Evolutionary conservation across 306 rosid genomes (phyloP).

Genomic region (Fagus sylvatica): DNA sequence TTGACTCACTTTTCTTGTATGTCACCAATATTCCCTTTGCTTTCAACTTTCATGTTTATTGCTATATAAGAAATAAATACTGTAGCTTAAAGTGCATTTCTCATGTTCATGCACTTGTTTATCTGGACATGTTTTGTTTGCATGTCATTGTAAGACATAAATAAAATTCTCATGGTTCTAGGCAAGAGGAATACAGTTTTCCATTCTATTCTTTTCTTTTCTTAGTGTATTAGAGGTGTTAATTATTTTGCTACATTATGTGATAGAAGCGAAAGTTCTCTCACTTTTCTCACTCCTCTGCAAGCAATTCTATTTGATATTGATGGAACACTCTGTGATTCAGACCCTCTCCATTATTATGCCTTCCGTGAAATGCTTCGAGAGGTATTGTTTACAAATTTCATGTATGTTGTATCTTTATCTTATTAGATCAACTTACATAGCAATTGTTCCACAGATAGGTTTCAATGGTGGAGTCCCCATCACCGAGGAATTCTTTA

Average conservation of each 20-base stretch:
- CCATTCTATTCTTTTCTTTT: no score
- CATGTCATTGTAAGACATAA: no score
- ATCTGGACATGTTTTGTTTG: no score
- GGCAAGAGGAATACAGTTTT: no score
- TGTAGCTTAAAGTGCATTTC: no score
- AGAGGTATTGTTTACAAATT: conserved; percentile 26
- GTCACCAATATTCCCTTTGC: no score
- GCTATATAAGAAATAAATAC: no score
- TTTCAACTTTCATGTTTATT: no score
- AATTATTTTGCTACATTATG: background rate
- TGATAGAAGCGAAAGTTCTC: conserved; percentile 19
- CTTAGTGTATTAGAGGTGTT: background rate
- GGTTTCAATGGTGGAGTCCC: conserved; percentile 49
- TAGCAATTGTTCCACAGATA: conserved; percentile 22
- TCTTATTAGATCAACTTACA: background rate
- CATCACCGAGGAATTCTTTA: conserved; percentile 45
- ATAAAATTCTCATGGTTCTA: no score
- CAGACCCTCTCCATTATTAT: conserved; percentile 40
- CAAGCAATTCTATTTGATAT: conserved; percentile 52
- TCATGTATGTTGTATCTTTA: background rate
- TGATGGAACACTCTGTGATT: conserved; percentile 54
- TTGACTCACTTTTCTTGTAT: no score
- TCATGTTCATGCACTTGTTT: no score
- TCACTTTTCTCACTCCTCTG: conserved; percentile 33
- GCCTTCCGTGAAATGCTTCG: conserved; percentile 50